Percentiles rank a stretch among this genome's conserved stretches.
These are phyloP conservation scores for Chlorella sp. DNA, from an alignment of 139 green algal genomes.

Conservation along the genomic window DNA sequence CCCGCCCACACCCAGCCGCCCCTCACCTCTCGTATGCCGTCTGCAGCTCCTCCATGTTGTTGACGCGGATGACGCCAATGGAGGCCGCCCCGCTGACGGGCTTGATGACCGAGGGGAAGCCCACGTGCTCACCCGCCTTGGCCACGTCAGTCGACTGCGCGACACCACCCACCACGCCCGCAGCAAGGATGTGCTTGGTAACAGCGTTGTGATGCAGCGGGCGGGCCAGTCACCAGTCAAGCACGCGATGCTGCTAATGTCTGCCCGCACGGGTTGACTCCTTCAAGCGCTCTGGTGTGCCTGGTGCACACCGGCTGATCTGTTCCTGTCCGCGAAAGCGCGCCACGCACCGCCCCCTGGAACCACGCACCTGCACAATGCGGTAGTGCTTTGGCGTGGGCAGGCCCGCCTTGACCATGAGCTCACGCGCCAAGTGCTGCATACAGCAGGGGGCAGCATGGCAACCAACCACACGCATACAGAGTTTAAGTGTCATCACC, in stretches of 20 bases:
- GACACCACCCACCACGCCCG: not conserved
- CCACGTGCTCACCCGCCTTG: constrained; percentile 54
- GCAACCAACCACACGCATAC: no score
- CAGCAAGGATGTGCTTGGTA: not conserved
- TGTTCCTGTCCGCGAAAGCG: no score
- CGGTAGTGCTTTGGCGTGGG: constrained; percentile 62
- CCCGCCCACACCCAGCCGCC: no score
- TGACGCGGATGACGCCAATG: constrained; percentile 80
- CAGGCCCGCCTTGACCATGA: constrained; percentile 62
- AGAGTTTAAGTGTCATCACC: no score
- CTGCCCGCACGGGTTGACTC: no score
- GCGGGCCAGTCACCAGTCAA: no score
- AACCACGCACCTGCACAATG: constrained; percentile 11
- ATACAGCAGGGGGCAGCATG: not conserved
- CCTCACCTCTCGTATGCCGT: constrained; percentile 34
- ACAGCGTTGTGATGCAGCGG: no score
- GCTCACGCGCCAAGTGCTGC: constrained; percentile 49
- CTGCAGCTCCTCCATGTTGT: constrained; percentile 55
- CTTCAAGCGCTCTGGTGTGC: no score
- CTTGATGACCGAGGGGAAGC: constrained; percentile 87
- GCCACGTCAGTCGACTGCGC: constrained; percentile 43
- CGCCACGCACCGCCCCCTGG: no score
- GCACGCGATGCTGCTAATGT: no score
- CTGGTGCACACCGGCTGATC: no score
- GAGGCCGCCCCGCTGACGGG: constrained; percentile 80